These are phyloP conservation scores for Crithidia sp. DNA, from an alignment of 208 protist genomes.

Conservation along the genomic window DNA sequence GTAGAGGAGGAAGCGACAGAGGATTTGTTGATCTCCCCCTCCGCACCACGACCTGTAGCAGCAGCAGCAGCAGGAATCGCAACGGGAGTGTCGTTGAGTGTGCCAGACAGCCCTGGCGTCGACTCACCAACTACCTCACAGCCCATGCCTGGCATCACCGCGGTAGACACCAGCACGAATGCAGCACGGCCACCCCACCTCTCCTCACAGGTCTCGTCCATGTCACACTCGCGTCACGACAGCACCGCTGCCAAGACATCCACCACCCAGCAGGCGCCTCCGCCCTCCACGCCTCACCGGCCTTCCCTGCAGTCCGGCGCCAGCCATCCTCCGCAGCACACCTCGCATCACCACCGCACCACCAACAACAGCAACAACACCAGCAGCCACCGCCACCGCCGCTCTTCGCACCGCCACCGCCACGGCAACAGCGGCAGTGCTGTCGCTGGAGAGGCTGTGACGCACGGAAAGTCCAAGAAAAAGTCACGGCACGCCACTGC, in stretches of 20 bases:
- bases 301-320: background rate
- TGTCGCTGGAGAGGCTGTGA: background rate
- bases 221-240: background rate
- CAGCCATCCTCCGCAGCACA: background rate
- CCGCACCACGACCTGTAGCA: background rate
- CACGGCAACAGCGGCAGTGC: background rate
- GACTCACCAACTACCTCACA: background rate
- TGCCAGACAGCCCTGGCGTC: background rate
- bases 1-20: slow-evolving; percentile 14
- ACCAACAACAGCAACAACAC: background rate
- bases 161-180: slow-evolving; percentile 18
- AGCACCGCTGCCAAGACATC: background rate
- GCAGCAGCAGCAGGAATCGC: background rate
- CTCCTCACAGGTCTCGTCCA: background rate
- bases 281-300: background rate
- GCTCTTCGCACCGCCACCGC: background rate
- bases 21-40: slow-evolving; percentile 12
- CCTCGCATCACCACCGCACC: background rate
- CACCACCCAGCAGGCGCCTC: background rate
- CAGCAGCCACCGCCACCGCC: background rate
- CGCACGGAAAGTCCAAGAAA: background rate
- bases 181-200: background rate
- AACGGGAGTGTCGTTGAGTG: background rate
- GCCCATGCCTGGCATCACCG: slow-evolving; percentile 2
- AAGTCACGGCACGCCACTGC: background rate